These are phyloP conservation scores for Hyphopichia homilentoma DNA, from an alignment of 805 yeast genomes.

Conservation along the genomic window DNA sequence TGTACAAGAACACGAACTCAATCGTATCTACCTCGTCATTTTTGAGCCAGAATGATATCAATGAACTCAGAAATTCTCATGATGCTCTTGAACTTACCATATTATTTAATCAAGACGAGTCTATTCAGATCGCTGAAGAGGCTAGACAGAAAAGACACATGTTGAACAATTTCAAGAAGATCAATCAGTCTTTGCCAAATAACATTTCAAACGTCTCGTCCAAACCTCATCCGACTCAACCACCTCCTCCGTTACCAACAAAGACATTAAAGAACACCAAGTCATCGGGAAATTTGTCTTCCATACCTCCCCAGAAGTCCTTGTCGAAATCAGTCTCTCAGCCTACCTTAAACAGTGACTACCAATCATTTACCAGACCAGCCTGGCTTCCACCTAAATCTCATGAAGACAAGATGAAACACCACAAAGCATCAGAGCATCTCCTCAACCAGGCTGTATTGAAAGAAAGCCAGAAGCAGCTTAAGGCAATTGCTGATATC, in stretches of 20 bases:
- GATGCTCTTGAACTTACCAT: conserved; percentile 32
- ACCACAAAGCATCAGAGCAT: conserved; percentile 48
- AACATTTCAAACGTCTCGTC: conserved; percentile 3
- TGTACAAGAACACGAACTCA: not conserved
- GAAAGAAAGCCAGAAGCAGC: conserved; percentile 32
- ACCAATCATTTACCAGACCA: conserved; percentile 54
- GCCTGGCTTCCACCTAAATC: conserved; percentile 65
- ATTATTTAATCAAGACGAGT: conserved; percentile 23
- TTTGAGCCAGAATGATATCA: conserved; percentile 6
- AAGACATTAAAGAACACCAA: not conserved
- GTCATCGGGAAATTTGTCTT: not conserved
- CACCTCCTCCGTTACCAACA: conserved; percentile 1
- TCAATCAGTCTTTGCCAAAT: conserved; percentile 5
- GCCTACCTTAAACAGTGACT: conserved; percentile 5
- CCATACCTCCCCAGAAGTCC: conserved; percentile 5
- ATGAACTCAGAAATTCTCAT: conserved; percentile 17
- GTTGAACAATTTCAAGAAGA: conserved; percentile 16
- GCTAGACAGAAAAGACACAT: conserved; percentile 17
- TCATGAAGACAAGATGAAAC: conserved; percentile 48
- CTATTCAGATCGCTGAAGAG: conserved; percentile 20
- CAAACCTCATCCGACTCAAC: conserved; percentile 4
- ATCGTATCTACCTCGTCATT: conserved; percentile 2
- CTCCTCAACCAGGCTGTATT: conserved; percentile 40
- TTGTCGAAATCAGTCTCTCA: not conserved
- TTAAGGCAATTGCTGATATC: conserved; percentile 24